Evolutionary conservation across 148 eudicot genomes (phyloP), one percentile per base, ranked within the genome.

Genomic region (Linanthus parryae): DNA sequence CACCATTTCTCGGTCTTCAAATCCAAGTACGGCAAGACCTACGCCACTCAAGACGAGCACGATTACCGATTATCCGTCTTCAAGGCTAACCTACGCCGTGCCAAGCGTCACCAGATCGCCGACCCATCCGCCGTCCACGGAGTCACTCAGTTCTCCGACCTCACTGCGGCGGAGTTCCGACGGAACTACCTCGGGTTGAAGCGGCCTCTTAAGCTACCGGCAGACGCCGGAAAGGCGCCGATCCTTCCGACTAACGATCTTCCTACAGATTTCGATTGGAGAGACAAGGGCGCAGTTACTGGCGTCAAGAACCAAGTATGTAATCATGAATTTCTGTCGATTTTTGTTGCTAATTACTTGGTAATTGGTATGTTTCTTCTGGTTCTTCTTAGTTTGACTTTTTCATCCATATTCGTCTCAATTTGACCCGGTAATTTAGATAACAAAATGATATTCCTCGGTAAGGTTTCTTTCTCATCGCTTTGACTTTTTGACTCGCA

Each of bases 71-170:
- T 91, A 23, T 18, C 56, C 8, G 68, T 91, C 7, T 86, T 91
- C 63, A 74, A 72, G 70, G 52, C 80, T 20, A 91, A 91, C 67
- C 70, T 91, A 3, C 84, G 77, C 57, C 89, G 84, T 1, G 98
- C 95, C 0, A 71, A 47, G 50, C 68, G 85, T 0, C 70, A 91
- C 69, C 98, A 91, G 76, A 17, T 46, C 33, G 74, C 79, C 12
- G 98, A 91, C 55, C 98, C 98, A 0, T 44, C 81, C 1, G 98
- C 98, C 19, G 71, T 45, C 14, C 98, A 91, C 52, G 95, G 98
- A 10, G 77, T 91, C 24, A 91, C 98, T 1, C 69, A 79, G 50
- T 91, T 87, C 57, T 83, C 94, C 21, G 98, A 91, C 65, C 67
- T 91, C 4, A 81, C 98, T 6, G 85, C 87, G 15, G 42, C 25